Evolutionary conservation across 306 rosid genomes (phyloP).

Genomic region (Cucurbita maxima): DNA sequence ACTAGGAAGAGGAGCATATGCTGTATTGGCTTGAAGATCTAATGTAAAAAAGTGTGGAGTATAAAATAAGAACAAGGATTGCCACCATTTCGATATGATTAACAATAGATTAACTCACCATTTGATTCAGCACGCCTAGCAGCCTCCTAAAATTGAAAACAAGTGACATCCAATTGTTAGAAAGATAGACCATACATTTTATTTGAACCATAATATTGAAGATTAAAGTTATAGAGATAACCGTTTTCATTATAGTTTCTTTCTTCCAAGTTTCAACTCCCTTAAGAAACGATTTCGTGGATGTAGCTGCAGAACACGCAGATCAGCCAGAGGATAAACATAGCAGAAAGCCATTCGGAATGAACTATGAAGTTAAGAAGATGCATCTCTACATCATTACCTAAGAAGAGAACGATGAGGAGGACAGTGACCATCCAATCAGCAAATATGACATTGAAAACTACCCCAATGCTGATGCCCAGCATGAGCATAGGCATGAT

Average conservation of each 20-base stretch:
- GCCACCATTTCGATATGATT: background rate
- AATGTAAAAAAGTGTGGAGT: conserved; percentile 8
- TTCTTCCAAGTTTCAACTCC: conserved; percentile 90
- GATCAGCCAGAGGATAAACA: background rate
- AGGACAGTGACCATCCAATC: conserved; percentile 92
- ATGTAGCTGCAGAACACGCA: conserved; percentile 40
- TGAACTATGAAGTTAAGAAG: no score
- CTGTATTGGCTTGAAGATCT: conserved; percentile 40
- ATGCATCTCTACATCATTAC: no score
- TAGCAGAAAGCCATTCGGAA: no score
- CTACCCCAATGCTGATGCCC: conserved; percentile 88
- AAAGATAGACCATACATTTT: background rate
- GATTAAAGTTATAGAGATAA: conserved; percentile 1
- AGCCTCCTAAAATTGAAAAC: conserved; percentile 42
- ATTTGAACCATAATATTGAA: background rate
- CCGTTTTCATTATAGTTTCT: conserved; percentile 80
- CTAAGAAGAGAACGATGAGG: conserved; percentile 77
- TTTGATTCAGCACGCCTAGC: conserved; percentile 32
- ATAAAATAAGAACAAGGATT: background rate
- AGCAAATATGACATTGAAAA: conserved; percentile 77
- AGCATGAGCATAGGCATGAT: conserved; percentile 98
- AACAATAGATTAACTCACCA: conserved; percentile 33
- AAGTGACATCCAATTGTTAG: conserved; percentile 19
- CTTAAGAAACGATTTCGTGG: conserved; percentile 75
- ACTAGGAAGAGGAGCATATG: conserved; percentile 60